A percentile compares a stretch with the other conserved stretches of the same genome.
Conservation (phyloP, 169 alveolate species). For the Plasmodium blacklocki region DNA sequence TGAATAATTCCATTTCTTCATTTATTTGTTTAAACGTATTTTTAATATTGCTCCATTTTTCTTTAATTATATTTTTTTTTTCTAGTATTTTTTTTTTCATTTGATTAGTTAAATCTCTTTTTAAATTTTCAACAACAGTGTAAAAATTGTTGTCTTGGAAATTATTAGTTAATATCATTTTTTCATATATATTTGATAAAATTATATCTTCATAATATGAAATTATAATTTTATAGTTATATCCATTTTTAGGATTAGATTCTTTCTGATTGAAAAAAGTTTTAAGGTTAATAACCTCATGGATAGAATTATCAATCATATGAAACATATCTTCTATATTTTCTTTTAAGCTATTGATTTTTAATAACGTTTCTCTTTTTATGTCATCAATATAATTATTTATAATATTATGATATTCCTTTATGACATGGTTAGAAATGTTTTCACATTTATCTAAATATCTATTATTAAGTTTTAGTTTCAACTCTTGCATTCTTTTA, state of each 20-base stretch:
- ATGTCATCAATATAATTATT: constrained; percentile 20
- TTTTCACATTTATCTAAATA: constrained; percentile 30
- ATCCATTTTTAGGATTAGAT: neutral
- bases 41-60: constrained; percentile 27
- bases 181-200: constrained; percentile 6
- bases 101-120: constrained; percentile 2
- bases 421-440: neutral
- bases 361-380: constrained; percentile 19
- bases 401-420: constrained; percentile 23
- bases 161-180: neutral
- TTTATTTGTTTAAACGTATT: constrained; percentile 28
- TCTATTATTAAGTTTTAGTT: constrained; percentile 17
- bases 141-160: neutral
- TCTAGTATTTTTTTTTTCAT: constrained; percentile 19
- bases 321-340: constrained; percentile 6
- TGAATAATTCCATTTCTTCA: constrained; percentile 27
- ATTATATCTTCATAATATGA: constrained; percentile 21
- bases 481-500: constrained; percentile 22
- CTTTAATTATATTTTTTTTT: neutral
- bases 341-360: constrained; percentile 15
- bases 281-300: constrained; percentile 9
- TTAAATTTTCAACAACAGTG: constrained; percentile 10
- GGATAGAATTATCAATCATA: constrained; percentile 16
- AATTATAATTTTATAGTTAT: neutral
- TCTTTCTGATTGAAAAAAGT: neutral